Conservation (phyloP, 345 rosid species). For the Linum lewisii region DNA sequence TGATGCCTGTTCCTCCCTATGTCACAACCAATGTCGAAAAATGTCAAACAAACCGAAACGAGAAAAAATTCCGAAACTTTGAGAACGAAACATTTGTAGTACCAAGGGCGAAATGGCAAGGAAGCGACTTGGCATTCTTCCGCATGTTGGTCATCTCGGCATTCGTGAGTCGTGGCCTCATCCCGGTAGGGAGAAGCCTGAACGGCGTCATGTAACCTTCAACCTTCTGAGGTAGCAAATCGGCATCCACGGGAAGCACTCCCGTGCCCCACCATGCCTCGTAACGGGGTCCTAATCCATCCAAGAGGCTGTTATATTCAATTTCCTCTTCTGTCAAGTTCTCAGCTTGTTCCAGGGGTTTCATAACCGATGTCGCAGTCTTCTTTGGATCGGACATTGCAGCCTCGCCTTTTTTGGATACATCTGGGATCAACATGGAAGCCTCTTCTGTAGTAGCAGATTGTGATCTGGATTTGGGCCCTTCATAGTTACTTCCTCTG, state of each 20-base stretch:
- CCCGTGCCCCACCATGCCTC: slow-evolving; percentile 99
- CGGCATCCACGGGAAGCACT: slow-evolving; percentile 90
- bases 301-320: slow-evolving; percentile 61
- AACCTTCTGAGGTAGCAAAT: slow-evolving; percentile 70
- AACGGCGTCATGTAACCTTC: slow-evolving; percentile 88
- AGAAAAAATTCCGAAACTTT: slow-evolving; percentile 9
- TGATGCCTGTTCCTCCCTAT: slow-evolving; percentile 93
- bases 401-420: slow-evolving; percentile 23
- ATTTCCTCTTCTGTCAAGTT: slow-evolving; percentile 71
- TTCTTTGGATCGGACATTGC: slow-evolving; percentile 25
- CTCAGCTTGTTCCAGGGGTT: slow-evolving; percentile 23
- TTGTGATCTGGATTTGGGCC: slow-evolving; percentile 45
- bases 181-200: slow-evolving; percentile 94
- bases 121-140: slow-evolving; percentile 80
- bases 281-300: slow-evolving; percentile 88
- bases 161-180: slow-evolving; percentile 83
- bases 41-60: slow-evolving; percentile 2
- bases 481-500: slow-evolving; percentile 67
- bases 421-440: slow-evolving; percentile 59
- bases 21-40: slow-evolving; percentile 19
- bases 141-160: slow-evolving; percentile 93
- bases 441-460: slow-evolving; percentile 32
- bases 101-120: slow-evolving; percentile 98
- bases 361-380: slow-evolving; percentile 23
- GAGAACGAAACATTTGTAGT: slow-evolving; percentile 14